Base-by-base conservation (phyloP, 495 filamentous ascomycete genomes). In the Pseudomonodictys pantanalensis region DNA sequence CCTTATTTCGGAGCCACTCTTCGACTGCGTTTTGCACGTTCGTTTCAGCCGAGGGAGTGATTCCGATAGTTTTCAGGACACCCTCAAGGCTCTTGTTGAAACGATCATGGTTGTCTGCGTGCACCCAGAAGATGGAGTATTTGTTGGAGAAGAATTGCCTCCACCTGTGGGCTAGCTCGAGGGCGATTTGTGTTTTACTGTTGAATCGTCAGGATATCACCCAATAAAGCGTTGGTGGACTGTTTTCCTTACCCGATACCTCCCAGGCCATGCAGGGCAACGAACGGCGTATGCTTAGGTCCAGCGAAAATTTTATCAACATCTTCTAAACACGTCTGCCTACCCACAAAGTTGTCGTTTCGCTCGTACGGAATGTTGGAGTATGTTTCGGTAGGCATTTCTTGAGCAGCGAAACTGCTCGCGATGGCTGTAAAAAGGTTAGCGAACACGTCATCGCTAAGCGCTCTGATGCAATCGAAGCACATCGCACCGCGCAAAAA, bases 111-210 rank as follows among this genome's bases (percentile, higher is more conserved):
- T 15, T 56, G 17, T 18, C 35, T 5, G 53, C 53, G 17, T 46
- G 43, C 3, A 56, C 53, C 53, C 53, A 56, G 22, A 56, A 56
- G 7, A 56, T 22, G n/a, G 53, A 56, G 33, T 5, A 53, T 33
- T 12, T n/a, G 15, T 7, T 15, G 32, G 50, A 22, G 20, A 42
- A 39, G 52, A 55, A 44, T 35, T 57, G 52, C 29, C 49, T 57
- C 42, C 28, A 57, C 3, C 54, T 25, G 25, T 57, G 20, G 4
- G 54, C 54, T 3, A 57, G 44, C 22, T 57, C 54, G 24, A 57
- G 10, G 3, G 43, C 54, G 15, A 57, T 30, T 23, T 57, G 54
- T 17, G 54, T 57, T 41, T 57, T 57, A 3, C 52, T 56, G 24
- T 47, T 20, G 2, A 11, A 20, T 7, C 38, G 24, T 52, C 48